A percentile compares a stretch with the other conserved stretches of the same genome.
Conservation (phyloP, 2,329 filamentous ascomycete genomes). For the Botrytis cinerea region DNA sequence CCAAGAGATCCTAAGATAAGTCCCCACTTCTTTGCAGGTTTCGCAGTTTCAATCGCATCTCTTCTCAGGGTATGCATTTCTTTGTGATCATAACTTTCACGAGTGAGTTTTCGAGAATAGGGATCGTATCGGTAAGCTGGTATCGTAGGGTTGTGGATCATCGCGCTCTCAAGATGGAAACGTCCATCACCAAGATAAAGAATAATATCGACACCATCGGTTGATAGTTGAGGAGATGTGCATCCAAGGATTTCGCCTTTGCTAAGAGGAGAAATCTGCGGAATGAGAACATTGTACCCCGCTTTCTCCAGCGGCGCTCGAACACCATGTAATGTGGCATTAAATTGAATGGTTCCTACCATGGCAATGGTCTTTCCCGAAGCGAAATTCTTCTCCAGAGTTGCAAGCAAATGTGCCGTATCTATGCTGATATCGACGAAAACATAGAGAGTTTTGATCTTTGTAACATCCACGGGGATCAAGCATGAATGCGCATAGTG, state of each 20-base stretch:
- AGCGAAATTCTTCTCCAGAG: slow-evolving; percentile 84
- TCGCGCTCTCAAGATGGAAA: slow-evolving; percentile 96
- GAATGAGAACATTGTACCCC: slow-evolving; percentile 83
- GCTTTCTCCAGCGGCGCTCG: slow-evolving; percentile 75
- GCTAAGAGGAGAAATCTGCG: slow-evolving; percentile 88
- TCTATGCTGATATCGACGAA: slow-evolving; percentile 99
- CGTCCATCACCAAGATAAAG: slow-evolving; percentile 89
- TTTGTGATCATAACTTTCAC: slow-evolving; percentile 87
- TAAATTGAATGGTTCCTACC: slow-evolving; percentile 98
- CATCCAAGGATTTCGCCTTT: slow-evolving; percentile 98
- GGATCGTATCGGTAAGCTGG: slow-evolving; percentile 97
- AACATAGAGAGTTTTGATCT: slow-evolving; percentile 96
- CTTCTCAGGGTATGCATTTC: slow-evolving; percentile 84
- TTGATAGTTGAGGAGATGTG: slow-evolving; percentile 75
- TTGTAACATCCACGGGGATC: slow-evolving; percentile 93
- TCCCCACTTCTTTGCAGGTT: slow-evolving; percentile 84
- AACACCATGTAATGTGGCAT: slow-evolving; percentile 90
- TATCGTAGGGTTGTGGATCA: slow-evolving; percentile 94
- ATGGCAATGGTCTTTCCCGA: slow-evolving; percentile 84
- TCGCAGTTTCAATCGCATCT: slow-evolving; percentile 74
- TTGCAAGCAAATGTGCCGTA: slow-evolving; percentile 80
- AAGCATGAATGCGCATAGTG: slow-evolving; percentile 98
- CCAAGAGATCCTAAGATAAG: slow-evolving; percentile 91
- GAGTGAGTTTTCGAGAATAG: slow-evolving; percentile 87
- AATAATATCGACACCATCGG: slow-evolving; percentile 69